Conservation (phyloP, 2,329 filamentous ascomycete genomes). For the Sphaerulina populicola region DNA sequence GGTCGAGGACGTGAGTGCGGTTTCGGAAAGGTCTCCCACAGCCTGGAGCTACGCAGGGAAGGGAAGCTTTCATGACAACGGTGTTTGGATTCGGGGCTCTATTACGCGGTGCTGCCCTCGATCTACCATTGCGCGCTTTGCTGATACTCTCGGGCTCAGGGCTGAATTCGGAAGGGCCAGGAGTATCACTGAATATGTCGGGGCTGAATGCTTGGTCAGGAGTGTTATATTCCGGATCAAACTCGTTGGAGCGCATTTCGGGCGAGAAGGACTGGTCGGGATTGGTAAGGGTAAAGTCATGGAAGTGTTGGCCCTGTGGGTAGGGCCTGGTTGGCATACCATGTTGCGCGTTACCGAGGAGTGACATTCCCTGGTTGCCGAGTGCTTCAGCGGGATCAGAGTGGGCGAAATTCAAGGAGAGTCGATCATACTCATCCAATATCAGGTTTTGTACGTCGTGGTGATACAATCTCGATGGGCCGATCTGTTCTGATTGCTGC, state of each 20-base stretch:
- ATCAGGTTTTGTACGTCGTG: background rate
- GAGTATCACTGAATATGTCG: constrained; percentile 2
- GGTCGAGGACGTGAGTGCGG: constrained; percentile 4
- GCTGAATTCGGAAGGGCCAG: constrained; percentile 2
- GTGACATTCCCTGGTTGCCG: background rate
- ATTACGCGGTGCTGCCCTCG: background rate
- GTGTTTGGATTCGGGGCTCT: background rate
- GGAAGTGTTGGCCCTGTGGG: background rate
- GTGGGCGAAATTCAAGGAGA: background rate
- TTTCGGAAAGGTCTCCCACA: constrained; percentile 9
- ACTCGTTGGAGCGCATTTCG: background rate
- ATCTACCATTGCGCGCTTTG: background rate
- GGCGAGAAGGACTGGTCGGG: background rate
- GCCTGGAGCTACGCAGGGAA: constrained; percentile 5
- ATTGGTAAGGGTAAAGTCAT: background rate
- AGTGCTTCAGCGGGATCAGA: background rate
- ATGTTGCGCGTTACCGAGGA: background rate
- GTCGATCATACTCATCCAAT: background rate
- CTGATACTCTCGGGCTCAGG: background rate
- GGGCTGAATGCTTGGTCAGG: constrained; percentile 1
- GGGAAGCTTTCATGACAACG: constrained; percentile 3
- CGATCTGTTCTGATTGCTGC: background rate
- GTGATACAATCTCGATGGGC: background rate
- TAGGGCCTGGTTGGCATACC: background rate
- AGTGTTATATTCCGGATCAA: background rate